Evolutionary conservation across 805 yeast genomes (phyloP).

Genomic region (Grigorovia jiainica): DNA sequence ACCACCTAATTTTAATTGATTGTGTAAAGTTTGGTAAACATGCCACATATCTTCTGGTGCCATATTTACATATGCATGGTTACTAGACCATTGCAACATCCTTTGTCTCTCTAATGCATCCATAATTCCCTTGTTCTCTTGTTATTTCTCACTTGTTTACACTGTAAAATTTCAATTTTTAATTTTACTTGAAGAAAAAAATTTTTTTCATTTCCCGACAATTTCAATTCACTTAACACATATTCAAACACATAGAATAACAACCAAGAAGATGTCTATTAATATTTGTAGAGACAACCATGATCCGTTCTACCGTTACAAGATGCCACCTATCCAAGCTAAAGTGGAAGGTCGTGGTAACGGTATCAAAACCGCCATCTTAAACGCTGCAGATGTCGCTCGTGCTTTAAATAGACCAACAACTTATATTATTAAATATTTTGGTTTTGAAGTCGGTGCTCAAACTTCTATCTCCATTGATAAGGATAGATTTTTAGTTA

Average conservation of each 20-base stretch:
- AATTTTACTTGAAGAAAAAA: too few relatives aligned
- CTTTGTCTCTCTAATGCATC: too few relatives aligned
- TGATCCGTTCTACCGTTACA: conserved; percentile 98
- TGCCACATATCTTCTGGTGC: too few relatives aligned
- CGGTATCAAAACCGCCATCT: conserved; percentile 94
- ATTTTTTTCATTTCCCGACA: too few relatives aligned
- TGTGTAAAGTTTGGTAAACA: too few relatives aligned
- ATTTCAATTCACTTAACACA: too few relatives aligned
- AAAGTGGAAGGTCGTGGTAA: conserved; percentile 98
- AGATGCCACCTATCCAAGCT: conserved; percentile 96
- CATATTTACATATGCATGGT: too few relatives aligned
- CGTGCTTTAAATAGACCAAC: conserved; percentile 92
- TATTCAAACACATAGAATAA: not conserved
- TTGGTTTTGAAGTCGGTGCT: conserved; percentile 96
- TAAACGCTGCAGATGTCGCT: conserved; percentile 86
- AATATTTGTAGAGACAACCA: conserved; percentile 94
- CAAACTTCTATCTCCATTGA: conserved; percentile 76
- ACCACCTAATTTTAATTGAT: too few relatives aligned
- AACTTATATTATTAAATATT: conserved; percentile 82
- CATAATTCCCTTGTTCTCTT: too few relatives aligned
- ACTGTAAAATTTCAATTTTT: too few relatives aligned
- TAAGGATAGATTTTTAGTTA: conserved; percentile 80
- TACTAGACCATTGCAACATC: too few relatives aligned
- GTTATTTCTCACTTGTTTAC: too few relatives aligned
- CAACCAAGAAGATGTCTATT: conserved; percentile 52